Conservation (phyloP, 768 basidiomycete genomes). For the Hericium coralloides region DNA sequence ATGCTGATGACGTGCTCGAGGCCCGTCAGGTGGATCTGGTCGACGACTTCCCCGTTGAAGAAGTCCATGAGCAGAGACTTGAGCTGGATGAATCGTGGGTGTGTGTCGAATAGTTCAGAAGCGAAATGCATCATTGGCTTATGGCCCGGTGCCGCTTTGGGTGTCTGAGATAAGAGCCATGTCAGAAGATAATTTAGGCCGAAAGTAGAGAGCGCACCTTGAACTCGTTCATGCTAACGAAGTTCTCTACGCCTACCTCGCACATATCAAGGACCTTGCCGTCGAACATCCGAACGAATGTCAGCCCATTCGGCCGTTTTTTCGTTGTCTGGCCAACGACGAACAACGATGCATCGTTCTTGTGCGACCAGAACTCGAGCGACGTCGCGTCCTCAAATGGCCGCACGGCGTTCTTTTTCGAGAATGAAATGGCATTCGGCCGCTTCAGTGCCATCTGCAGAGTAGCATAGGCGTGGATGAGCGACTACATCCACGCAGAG, state of each 20-base stretch:
- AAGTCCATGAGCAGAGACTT: conserved; percentile 88
- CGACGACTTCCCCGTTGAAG: conserved; percentile 83
- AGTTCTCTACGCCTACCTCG: conserved; percentile 83
- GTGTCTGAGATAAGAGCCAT: conserved; percentile 41
- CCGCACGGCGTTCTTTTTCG: conserved; percentile 84
- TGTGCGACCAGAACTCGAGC: conserved; percentile 85
- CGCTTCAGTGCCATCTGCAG: conserved; percentile 87
- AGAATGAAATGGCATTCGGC: conserved; percentile 85
- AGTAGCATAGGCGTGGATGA: neutral
- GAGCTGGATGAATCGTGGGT: conserved; percentile 85
- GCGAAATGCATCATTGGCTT: conserved; percentile 94
- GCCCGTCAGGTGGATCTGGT: conserved; percentile 75
- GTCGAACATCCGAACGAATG: conserved; percentile 83
- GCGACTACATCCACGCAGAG: neutral
- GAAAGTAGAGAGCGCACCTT: conserved; percentile 46
- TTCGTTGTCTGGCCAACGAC: conserved; percentile 88
- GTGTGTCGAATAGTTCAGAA: conserved; percentile 89
- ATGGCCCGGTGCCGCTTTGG: conserved; percentile 83
- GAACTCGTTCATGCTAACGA: conserved; percentile 71
- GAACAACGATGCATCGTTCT: conserved; percentile 93
- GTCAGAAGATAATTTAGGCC: neutral
- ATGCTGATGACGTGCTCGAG: conserved; percentile 86
- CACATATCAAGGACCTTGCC: conserved; percentile 87
- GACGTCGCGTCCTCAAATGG: conserved; percentile 84
- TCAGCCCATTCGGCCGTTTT: conserved; percentile 84